These are phyloP conservation scores for Globisporangium carolinianum DNA, from an alignment of 352 stramenopile genomes.

Conservation along the genomic window DNA sequence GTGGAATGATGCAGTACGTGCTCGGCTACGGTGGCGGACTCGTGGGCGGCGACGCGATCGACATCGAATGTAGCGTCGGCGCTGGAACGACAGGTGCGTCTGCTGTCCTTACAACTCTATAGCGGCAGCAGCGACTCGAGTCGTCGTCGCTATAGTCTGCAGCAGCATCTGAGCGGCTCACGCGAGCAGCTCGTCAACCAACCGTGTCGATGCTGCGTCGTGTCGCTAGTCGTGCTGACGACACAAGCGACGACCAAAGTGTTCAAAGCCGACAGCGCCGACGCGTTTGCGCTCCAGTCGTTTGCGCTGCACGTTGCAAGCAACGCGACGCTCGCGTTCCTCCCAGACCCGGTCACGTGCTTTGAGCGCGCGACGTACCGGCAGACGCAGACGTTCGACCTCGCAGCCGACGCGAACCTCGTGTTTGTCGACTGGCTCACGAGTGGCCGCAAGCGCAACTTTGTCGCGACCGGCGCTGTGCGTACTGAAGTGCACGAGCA, in stretches of 20 bases:
- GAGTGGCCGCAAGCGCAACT: conserved; percentile 79
- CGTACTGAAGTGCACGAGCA: conserved; percentile 65
- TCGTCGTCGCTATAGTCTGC: no score
- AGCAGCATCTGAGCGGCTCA: no score
- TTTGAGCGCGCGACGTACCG: conserved; percentile 65
- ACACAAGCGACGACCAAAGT: conserved; percentile 87
- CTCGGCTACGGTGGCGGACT: conserved; percentile 78
- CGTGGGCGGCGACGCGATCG: conserved; percentile 65
- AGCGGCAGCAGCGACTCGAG: no score
- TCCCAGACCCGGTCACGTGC: conserved; percentile 78
- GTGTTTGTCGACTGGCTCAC: conserved; percentile 85
- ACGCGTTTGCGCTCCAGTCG: conserved; percentile 41
- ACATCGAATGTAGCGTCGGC: conserved; percentile 45
- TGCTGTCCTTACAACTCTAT: background rate
- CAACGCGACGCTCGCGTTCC: conserved; percentile 58
- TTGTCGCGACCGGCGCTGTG: conserved; percentile 49
- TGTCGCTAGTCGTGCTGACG: conserved; percentile 46
- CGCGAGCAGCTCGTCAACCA: no score
- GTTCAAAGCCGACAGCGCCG: conserved; percentile 56
- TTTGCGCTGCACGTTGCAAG: conserved; percentile 41
- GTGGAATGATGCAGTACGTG: conserved; percentile 46
- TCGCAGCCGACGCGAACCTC: conserved; percentile 41
- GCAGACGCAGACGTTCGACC: conserved; percentile 56
- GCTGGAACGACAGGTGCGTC: conserved; percentile 39
- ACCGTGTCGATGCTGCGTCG: conserved; percentile 2